phyloP scores from a whole-genome alignment of 768 basidiomycete species.

The Boletales sp. region DNA sequence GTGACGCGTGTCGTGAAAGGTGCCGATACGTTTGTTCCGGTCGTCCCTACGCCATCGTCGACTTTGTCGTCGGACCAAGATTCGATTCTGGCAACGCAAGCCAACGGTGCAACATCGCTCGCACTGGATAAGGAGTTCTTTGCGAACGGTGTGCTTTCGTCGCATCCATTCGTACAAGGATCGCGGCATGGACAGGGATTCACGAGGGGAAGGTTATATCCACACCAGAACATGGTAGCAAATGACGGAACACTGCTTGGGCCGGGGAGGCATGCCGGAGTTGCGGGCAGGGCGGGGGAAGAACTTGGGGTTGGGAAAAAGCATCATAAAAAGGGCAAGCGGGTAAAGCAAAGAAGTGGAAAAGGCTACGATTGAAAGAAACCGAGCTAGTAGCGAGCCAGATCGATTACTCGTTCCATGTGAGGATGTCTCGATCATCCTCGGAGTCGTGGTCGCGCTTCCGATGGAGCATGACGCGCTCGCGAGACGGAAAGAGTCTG shows the following conservation, averaged over 20 bases:
- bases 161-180: slow-evolving; percentile 65
- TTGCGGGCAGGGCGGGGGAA: slow-evolving; percentile 36
- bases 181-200: slow-evolving; percentile 57
- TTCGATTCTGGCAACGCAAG: slow-evolving; percentile 26
- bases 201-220: slow-evolving; percentile 64
- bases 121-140: slow-evolving; percentile 85
- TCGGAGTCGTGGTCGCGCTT: slow-evolving; percentile 68
- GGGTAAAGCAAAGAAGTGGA: slow-evolving; percentile 87
- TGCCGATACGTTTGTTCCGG: slow-evolving; percentile 75
- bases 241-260: slow-evolving; percentile 71
- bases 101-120: slow-evolving; percentile 50
- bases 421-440: slow-evolving; percentile 55
- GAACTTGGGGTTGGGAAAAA: slow-evolving; percentile 56
- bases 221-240: slow-evolving; percentile 79
- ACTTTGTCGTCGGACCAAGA: slow-evolving; percentile 12
- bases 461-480: slow-evolving; percentile 65
- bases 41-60: neutral
- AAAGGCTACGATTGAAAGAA: slow-evolving; percentile 75
- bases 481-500: slow-evolving; percentile 68
- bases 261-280: slow-evolving; percentile 33
- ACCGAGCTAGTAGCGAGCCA: neutral
- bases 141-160: slow-evolving; percentile 45
- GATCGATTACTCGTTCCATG: slow-evolving; percentile 58
- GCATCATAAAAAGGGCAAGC: slow-evolving; percentile 77
- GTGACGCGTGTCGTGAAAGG: slow-evolving; percentile 79